Percentiles rank a stretch among this genome's conserved stretches.
Evolutionary conservation across 495 filamentous ascomycete species (phyloP).

Genomic region (Penicillium macrosclerotiorum): DNA sequence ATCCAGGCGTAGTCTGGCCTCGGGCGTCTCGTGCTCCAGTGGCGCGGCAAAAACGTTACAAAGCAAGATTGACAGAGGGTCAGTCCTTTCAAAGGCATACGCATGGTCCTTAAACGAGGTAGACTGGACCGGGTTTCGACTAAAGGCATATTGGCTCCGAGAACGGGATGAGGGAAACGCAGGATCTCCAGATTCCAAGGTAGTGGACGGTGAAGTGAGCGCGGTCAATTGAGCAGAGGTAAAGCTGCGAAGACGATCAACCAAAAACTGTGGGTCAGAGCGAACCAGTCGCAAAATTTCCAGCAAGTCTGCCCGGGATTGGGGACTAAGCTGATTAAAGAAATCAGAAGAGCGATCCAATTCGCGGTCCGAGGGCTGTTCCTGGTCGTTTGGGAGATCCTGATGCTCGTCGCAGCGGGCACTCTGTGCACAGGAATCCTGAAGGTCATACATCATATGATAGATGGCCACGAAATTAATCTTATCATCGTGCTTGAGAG

Average conservation of each 20-base stretch:
- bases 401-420: conserved; percentile 40
- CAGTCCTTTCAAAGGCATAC: conserved; percentile 78
- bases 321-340: conserved; percentile 74
- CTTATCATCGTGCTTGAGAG: conserved; percentile 87
- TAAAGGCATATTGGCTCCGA: conserved; percentile 51
- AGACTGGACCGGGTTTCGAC: conserved; percentile 60
- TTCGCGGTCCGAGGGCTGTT: conserved; percentile 27
- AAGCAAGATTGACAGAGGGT: conserved; percentile 80
- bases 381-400: conserved; percentile 42
- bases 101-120: conserved; percentile 43
- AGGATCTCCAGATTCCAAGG: conserved; percentile 75
- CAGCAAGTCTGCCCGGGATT: conserved; percentile 71
- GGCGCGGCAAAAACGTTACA: conserved; percentile 77
- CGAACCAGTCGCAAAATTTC: conserved; percentile 79
- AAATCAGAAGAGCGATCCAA: conserved; percentile 60
- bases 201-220: conserved; percentile 70
- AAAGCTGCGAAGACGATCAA: conserved; percentile 71
- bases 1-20: conserved; percentile 75
- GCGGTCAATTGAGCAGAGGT: conserved; percentile 70
- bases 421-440: conserved; percentile 76
- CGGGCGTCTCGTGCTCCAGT: conserved; percentile 69
- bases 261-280: conserved; percentile 81
- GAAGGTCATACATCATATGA: conserved; percentile 83
- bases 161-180: conserved; percentile 70
- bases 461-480: conserved; percentile 81